These are phyloP conservation scores for Mortierella sp. DNA, from an alignment of 371 early-diverging fungal genomes.

Conservation along the genomic window DNA sequence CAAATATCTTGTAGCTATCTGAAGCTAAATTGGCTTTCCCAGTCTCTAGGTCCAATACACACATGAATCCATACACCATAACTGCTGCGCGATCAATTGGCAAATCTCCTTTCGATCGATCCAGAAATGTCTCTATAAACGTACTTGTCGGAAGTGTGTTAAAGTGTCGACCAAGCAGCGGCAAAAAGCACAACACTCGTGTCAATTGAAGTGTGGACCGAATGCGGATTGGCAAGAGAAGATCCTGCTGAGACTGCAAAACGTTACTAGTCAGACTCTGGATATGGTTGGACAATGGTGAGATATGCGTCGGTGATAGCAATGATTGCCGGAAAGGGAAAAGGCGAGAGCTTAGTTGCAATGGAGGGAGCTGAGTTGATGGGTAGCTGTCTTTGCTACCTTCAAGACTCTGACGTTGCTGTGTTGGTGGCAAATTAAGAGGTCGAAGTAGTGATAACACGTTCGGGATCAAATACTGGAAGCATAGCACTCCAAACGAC, in stretches of 20 bases:
- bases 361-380: not conserved
- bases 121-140: conserved; percentile 42
- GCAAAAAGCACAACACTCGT: conserved; percentile 38
- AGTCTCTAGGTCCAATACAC: conserved; percentile 46
- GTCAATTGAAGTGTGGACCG: conserved; percentile 27
- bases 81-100: conserved; percentile 46
- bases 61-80: conserved; percentile 53
- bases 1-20: conserved; percentile 43
- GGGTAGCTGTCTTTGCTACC: not conserved
- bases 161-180: conserved; percentile 46
- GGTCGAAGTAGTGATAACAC: conserved; percentile 30
- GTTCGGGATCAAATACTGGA: conserved; percentile 35
- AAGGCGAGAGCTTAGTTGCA: not conserved
- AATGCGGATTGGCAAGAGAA: conserved; percentile 7
- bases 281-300: not conserved
- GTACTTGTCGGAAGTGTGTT: conserved; percentile 35
- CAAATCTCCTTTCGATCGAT: conserved; percentile 35
- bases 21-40: conserved; percentile 41
- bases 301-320: not conserved
- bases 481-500: conserved; percentile 34
- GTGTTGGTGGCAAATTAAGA: not conserved
- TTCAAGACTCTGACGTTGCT: not conserved
- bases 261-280: conserved; percentile 20
- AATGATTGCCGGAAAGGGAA: not conserved
- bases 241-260: conserved; percentile 14